Evolutionary conservation across 129 eudicot genomes (phyloP).

Genomic region (Artemisia annua): DNA sequence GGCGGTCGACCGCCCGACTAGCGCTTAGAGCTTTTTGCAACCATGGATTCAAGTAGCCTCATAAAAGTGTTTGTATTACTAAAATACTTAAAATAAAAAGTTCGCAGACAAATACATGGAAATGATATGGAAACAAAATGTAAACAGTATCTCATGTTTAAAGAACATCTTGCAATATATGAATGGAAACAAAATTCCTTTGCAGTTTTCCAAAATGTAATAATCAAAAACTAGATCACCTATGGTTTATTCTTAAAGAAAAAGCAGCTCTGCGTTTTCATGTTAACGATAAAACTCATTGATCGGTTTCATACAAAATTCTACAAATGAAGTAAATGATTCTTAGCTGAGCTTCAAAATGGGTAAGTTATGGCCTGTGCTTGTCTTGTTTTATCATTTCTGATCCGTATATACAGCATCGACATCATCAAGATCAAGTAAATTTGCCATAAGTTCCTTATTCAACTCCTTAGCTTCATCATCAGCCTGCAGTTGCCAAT

Average conservation of each 20-base stretch:
- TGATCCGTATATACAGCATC: conserved; percentile 99
- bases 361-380: neutral
- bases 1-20: no score
- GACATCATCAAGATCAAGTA: conserved; percentile 94
- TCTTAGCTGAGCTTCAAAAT: conserved; percentile 4
- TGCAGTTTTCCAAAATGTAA: neutral
- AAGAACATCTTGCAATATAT: neutral
- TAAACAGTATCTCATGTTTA: no score
- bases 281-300: neutral
- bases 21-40: no score
- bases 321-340: conserved; percentile 14
- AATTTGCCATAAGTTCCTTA: conserved; percentile 76
- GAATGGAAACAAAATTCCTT: neutral
- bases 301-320: conserved; percentile 25
- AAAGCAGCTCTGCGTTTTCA: neutral
- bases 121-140: no score
- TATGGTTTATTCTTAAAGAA: conserved; percentile 5
- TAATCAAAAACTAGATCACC: conserved; percentile 12
- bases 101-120: no score
- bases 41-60: no score
- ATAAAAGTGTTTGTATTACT: no score
- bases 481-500: conserved; percentile 58
- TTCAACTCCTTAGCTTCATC: conserved; percentile 96
- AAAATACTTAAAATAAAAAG: no score
- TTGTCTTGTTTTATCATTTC: conserved; percentile 37